Evolutionary conservation across 306 rosid genomes (phyloP).

Genomic region (Lithocarpus polystachyus): DNA sequence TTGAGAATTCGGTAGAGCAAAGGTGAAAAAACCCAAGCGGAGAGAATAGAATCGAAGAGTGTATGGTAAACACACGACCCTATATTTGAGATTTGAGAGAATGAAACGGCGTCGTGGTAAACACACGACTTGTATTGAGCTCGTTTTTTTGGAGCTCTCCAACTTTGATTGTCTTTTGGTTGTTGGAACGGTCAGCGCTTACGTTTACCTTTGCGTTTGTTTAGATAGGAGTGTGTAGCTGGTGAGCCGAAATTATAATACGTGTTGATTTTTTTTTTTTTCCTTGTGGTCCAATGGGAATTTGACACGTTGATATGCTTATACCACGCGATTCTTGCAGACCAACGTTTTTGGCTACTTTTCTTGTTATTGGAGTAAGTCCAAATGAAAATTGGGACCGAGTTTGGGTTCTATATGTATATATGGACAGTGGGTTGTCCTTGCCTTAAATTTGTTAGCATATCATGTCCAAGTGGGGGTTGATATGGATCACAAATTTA

Average conservation of each 20-base stretch:
- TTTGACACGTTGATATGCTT: neutral
- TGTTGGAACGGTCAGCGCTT: neutral
- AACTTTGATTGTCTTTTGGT: neutral
- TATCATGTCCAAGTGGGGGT: too few relatives aligned
- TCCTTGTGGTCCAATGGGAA: neutral
- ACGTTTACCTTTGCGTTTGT: neutral
- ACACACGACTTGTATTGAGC: neutral
- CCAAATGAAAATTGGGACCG: too few relatives aligned
- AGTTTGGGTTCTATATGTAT: too few relatives aligned
- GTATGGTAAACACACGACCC: conserved; percentile 23
- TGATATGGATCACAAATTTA: too few relatives aligned
- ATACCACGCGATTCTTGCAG: too few relatives aligned
- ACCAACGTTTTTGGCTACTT: too few relatives aligned
- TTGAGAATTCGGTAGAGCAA: neutral
- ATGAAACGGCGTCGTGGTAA: neutral
- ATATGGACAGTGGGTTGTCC: too few relatives aligned
- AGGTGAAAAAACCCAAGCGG: conserved; percentile 11
- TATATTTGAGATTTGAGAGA: neutral
- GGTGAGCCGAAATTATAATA: neutral
- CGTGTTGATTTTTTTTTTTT: neutral
- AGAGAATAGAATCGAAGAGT: conserved; percentile 21
- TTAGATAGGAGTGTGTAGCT: neutral
- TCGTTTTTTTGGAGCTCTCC: neutral
- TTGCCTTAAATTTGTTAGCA: too few relatives aligned
- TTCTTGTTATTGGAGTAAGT: too few relatives aligned